These are phyloP conservation scores for Ustilago trichophora DNA, from an alignment of 1,284 basidiomycete genomes.

Conservation along the genomic window DNA sequence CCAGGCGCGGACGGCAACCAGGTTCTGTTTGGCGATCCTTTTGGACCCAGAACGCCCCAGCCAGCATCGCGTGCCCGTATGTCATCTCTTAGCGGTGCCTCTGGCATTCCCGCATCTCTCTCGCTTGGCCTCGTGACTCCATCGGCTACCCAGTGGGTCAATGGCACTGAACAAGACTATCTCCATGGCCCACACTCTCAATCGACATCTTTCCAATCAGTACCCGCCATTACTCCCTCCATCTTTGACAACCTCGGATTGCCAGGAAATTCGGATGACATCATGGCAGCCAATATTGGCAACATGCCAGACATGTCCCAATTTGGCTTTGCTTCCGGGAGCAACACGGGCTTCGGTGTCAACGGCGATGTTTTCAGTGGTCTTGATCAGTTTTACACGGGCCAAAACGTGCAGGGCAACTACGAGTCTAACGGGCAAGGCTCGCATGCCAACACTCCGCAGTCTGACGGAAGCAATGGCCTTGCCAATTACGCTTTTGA, in stretches of 20 bases:
- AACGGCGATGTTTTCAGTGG: conserved; percentile 9
- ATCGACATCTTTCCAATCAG: conserved; percentile 1
- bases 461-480: conserved; percentile 28
- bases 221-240: conserved; percentile 34
- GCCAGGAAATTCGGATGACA: conserved; percentile 5
- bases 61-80: conserved; percentile 10
- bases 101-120: conserved; percentile 22
- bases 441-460: conserved; percentile 9
- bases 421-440: neutral
- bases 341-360: neutral
- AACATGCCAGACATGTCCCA: conserved; percentile 18
- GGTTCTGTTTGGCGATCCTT: conserved; percentile 8
- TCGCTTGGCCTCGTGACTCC: conserved; percentile 39
- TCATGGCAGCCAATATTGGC: conserved; percentile 6
- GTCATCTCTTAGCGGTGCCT: conserved; percentile 22
- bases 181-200: conserved; percentile 29
- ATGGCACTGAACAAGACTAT: conserved; percentile 13
- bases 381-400: conserved; percentile 13
- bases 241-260: conserved; percentile 41
- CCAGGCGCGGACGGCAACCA: neutral
- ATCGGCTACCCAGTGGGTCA: conserved; percentile 15
- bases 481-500: conserved; percentile 42
- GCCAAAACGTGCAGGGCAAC: neutral
- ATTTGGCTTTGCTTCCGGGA: conserved; percentile 3
- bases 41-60: conserved; percentile 27